These are phyloP conservation scores for Catenaria anguillulae DNA, from an alignment of 371 early-diverging fungal genomes.

Conservation along the genomic window DNA sequence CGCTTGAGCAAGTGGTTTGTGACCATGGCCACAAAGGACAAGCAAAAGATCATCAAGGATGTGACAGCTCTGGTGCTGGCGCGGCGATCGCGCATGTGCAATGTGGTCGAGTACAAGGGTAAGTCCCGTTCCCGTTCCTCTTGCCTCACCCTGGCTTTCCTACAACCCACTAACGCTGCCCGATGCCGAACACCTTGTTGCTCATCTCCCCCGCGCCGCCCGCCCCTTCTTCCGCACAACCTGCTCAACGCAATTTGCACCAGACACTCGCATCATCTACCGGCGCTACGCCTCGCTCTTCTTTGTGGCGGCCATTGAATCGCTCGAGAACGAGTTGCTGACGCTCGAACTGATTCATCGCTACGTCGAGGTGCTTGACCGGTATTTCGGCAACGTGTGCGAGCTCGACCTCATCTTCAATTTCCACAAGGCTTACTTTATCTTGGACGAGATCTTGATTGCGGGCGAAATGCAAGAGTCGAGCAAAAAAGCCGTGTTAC, in stretches of 20 bases:
- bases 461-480: slow-evolving; percentile 73
- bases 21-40: slow-evolving; percentile 78
- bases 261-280: slow-evolving; percentile 89
- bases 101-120: slow-evolving; percentile 92
- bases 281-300: slow-evolving; percentile 87
- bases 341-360: slow-evolving; percentile 90
- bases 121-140: slow-evolving; percentile 51
- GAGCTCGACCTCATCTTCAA: slow-evolving; percentile 79
- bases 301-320: slow-evolving; percentile 85
- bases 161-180: no score
- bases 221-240: no score
- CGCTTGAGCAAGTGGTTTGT: slow-evolving; percentile 93
- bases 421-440: slow-evolving; percentile 75
- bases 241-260: no score
- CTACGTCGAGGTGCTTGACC: slow-evolving; percentile 91
- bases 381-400: slow-evolving; percentile 59
- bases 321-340: slow-evolving; percentile 84
- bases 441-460: slow-evolving; percentile 66
- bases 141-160: background rate
- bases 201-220: no score
- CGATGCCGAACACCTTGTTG: no score
- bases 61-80: slow-evolving; percentile 78
- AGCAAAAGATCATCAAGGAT: slow-evolving; percentile 84
- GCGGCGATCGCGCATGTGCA: slow-evolving; percentile 88
- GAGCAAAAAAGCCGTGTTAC: slow-evolving; percentile 59